phyloP scores from a whole-genome alignment of 306 rosid genomes.

The Prinsepia uniflora region DNA sequence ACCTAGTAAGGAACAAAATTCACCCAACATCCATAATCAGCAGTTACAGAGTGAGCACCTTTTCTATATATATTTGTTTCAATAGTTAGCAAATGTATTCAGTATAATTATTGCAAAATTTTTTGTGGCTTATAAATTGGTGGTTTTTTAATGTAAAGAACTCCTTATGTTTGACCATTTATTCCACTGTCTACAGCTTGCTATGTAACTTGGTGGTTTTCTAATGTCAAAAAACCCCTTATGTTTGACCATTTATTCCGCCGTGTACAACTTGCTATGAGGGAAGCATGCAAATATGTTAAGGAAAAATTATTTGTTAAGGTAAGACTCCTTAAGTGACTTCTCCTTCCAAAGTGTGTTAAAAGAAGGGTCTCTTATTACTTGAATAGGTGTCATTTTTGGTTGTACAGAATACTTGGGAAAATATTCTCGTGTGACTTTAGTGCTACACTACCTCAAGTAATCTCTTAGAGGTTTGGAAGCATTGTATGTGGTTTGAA shows the following conservation, averaged over 20 bases:
- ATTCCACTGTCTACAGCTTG: no score
- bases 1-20: constrained; percentile 87
- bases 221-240: background rate
- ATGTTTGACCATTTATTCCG: background rate
- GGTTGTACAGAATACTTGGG: background rate
- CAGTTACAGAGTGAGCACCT: constrained; percentile 71
- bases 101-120: background rate
- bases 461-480: background rate
- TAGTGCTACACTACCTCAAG: no score
- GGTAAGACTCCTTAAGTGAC: constrained; percentile 35
- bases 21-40: constrained; percentile 98
- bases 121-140: background rate
- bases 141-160: no score
- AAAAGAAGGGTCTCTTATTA: background rate
- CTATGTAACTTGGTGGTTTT: constrained; percentile 4
- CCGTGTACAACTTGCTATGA: constrained; percentile 81
- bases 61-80: background rate
- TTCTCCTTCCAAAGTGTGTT: constrained; percentile 13
- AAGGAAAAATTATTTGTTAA: constrained; percentile 79
- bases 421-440: background rate
- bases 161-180: no score
- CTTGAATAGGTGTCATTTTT: background rate
- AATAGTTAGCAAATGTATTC: background rate
- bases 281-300: constrained; percentile 91
- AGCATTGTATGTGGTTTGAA: background rate